Conservation (phyloP, 257 asterid species). For the Fraxinus anomala region DNA sequence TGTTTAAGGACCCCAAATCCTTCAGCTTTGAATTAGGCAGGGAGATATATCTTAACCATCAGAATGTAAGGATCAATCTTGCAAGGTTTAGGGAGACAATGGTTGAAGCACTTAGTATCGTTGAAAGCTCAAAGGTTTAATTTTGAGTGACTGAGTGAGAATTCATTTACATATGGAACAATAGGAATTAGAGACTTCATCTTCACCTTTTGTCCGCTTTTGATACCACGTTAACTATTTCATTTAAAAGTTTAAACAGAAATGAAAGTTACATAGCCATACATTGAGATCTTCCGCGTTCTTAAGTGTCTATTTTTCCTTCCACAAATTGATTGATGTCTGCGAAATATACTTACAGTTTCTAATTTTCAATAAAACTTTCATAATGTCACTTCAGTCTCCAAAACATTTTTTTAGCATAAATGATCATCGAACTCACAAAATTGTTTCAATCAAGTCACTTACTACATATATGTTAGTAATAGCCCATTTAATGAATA, state of each 20-base stretch:
- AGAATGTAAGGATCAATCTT: conserved; percentile 25
- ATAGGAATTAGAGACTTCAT: background rate
- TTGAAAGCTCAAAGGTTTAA: background rate
- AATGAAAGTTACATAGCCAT: too few species aligned
- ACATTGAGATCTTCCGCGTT: too few species aligned
- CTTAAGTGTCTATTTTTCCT: too few species aligned
- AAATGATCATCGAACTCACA: too few species aligned
- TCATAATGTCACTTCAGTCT: background rate
- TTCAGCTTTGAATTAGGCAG: conserved; percentile 11
- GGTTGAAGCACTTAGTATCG: background rate
- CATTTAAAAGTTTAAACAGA: too few species aligned
- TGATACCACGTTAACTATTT: too few species aligned
- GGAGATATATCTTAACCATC: conserved; percentile 35
- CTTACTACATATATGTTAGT: background rate
- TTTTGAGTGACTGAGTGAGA: background rate
- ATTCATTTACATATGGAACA: background rate
- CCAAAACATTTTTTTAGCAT: background rate
- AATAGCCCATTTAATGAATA: too few species aligned
- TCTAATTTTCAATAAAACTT: too few species aligned
- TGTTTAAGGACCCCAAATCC: conserved; percentile 38
- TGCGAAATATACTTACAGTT: too few species aligned
- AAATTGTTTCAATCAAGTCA: too few species aligned
- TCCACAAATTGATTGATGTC: too few species aligned
- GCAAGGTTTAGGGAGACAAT: conserved; percentile 21
- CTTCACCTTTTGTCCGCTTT: background rate